Percentiles rank a stretch among this genome's conserved stretches.
Evolutionary conservation across 1,284 basidiomycete species (phyloP).

Genomic region (Fistulinella cinereoalba): DNA sequence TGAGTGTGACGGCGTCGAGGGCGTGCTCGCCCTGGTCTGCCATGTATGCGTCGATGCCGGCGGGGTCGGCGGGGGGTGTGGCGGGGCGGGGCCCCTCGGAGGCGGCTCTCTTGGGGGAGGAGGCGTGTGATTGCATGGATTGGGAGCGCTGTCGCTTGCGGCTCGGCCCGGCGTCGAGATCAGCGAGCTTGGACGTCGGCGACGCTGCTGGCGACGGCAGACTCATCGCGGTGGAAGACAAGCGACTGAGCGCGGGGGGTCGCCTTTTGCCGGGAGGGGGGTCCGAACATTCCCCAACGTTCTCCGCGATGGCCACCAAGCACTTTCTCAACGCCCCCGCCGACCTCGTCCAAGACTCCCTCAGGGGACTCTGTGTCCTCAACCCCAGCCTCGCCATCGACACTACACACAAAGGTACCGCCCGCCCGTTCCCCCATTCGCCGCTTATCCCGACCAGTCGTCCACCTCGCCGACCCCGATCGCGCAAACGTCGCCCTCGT

Average conservation of each 20-base stretch:
- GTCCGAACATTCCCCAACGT: conserved; percentile 2
- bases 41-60: conserved; percentile 68
- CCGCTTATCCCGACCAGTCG: conserved; percentile 43
- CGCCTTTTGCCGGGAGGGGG: not conserved
- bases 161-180: conserved; percentile 23
- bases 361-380: conserved; percentile 66
- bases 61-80: conserved; percentile 19
- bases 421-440: not conserved
- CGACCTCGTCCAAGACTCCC: conserved; percentile 72
- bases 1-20: conserved; percentile 23
- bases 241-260: not conserved
- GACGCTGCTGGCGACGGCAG: conserved; percentile 35
- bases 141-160: conserved; percentile 50
- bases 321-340: conserved; percentile 74
- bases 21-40: conserved; percentile 55
- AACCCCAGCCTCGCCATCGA: conserved; percentile 75
- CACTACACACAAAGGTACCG: conserved; percentile 58
- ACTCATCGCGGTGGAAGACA: conserved; percentile 30
- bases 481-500: conserved; percentile 75
- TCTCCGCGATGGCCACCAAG: conserved; percentile 43
- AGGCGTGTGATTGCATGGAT: conserved; percentile 53
- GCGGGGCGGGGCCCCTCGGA: conserved; percentile 54
- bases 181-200: conserved; percentile 25
- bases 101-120: conserved; percentile 68
- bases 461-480: conserved; percentile 57